A percentile compares a stretch with the other conserved stretches of the same genome.
phyloP scores from a whole-genome alignment of 768 basidiomycete genomes.

The Coprinopsis sp. region DNA sequence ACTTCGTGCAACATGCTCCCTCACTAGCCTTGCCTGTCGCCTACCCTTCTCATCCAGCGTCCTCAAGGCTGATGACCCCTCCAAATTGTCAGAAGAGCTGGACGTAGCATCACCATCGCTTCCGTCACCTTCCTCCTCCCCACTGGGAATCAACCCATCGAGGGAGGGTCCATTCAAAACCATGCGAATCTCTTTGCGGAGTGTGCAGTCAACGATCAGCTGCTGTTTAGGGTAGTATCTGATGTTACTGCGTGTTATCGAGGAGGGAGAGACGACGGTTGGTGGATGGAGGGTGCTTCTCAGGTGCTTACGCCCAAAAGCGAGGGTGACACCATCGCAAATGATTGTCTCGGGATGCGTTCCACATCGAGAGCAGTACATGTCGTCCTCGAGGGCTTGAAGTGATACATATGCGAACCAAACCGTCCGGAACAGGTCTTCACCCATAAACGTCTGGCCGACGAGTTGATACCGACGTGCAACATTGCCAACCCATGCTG shows the following conservation, averaged over 20 bases:
- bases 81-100: no score
- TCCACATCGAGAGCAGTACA: constrained; percentile 24
- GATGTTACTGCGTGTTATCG: constrained; percentile 9
- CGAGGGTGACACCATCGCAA: constrained; percentile 29
- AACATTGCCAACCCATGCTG: constrained; percentile 20
- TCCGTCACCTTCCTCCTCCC: not conserved
- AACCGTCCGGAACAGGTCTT: constrained; percentile 23
- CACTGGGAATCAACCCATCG: no score
- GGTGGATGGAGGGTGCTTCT: constrained; percentile 21
- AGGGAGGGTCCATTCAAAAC: not conserved
- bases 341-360: constrained; percentile 25
- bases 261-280: constrained; percentile 6
- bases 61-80: no score
- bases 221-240: not conserved
- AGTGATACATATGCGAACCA: constrained; percentile 31
- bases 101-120: no score
- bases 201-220: constrained; percentile 6
- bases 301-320: constrained; percentile 25
- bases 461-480: constrained; percentile 18
- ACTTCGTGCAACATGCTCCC: no score
- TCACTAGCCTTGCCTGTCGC: no score
- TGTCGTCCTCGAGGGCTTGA: constrained; percentile 18
- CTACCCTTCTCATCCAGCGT: no score
- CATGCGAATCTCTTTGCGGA: not conserved
- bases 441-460: constrained; percentile 18